Evolutionary conservation across 805 yeast genomes (phyloP).

Genomic region (Lipomyces mesembrius): DNA sequence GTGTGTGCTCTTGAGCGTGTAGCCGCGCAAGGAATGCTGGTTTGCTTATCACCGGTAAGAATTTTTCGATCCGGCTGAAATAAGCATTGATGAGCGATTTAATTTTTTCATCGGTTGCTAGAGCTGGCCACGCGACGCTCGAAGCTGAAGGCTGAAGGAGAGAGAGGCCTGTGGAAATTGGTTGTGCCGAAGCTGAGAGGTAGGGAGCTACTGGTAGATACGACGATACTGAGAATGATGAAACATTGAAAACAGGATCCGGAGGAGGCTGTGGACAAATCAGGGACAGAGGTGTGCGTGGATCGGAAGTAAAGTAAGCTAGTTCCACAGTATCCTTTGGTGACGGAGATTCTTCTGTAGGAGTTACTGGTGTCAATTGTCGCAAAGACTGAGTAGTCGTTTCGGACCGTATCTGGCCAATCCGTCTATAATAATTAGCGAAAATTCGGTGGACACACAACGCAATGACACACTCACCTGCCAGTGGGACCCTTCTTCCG

Average conservation of each 20-base stretch:
- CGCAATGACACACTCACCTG: background rate
- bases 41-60: constrained; percentile 10
- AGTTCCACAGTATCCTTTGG: background rate
- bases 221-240: background rate
- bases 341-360: background rate
- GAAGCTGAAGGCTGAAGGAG: background rate
- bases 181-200: background rate
- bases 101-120: background rate
- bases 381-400: background rate
- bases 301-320: background rate
- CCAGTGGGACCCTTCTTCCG: constrained; percentile 11
- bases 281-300: background rate
- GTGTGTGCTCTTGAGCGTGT: constrained; percentile 10
- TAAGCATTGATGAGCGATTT: background rate
- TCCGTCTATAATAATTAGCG: background rate
- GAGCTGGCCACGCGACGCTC: constrained; percentile 1
- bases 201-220: background rate
- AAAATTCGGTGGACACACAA: background rate
- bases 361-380: background rate
- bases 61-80: constrained; percentile 4
- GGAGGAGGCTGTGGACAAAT: background rate
- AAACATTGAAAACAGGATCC: constrained; percentile 1
- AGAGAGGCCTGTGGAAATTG: background rate
- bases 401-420: constrained; percentile 4
- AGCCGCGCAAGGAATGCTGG: constrained; percentile 9